These are phyloP conservation scores for Voacanga thouarsii DNA, from an alignment of 257 asterid species.

Conservation along the genomic window DNA sequence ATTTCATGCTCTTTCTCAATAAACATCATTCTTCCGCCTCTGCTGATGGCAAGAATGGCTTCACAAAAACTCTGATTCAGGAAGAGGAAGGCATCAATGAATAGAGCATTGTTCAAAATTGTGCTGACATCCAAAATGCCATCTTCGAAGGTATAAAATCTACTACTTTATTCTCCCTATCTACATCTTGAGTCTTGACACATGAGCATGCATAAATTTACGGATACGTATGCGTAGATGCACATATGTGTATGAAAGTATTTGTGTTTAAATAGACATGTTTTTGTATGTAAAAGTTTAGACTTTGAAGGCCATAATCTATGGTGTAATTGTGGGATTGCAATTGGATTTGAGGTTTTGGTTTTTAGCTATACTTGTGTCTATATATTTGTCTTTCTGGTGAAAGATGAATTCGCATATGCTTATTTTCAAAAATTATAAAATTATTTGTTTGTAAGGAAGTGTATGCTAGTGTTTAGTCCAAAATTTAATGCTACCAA, in stretches of 20 bases:
- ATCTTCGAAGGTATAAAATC: conserved; percentile 36
- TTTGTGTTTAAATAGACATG: background rate
- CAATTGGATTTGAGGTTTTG: background rate
- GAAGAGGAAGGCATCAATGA: conserved; percentile 43
- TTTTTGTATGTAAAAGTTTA: conserved; percentile 4
- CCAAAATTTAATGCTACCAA: background rate
- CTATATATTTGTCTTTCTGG: background rate
- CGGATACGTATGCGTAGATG: background rate
- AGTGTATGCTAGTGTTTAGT: background rate
- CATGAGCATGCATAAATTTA: too few species aligned
- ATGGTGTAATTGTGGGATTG: background rate
- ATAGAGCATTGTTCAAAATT: conserved; percentile 31
- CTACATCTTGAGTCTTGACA: too few species aligned
- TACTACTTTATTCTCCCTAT: background rate
- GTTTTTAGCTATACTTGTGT: background rate
- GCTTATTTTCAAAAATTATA: background rate
- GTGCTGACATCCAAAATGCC: conserved; percentile 46
- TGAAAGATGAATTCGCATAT: background rate
- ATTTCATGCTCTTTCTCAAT: conserved; percentile 11
- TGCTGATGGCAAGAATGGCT: conserved; percentile 23
- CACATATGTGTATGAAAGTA: too few species aligned
- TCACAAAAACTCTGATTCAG: conserved; percentile 34
- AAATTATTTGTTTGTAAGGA: background rate
- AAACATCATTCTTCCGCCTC: conserved; percentile 9
- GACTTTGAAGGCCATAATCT: conserved; percentile 9